phyloP scores from a whole-genome alignment of 805 yeast species.

The Yarrowia hollandica region DNA sequence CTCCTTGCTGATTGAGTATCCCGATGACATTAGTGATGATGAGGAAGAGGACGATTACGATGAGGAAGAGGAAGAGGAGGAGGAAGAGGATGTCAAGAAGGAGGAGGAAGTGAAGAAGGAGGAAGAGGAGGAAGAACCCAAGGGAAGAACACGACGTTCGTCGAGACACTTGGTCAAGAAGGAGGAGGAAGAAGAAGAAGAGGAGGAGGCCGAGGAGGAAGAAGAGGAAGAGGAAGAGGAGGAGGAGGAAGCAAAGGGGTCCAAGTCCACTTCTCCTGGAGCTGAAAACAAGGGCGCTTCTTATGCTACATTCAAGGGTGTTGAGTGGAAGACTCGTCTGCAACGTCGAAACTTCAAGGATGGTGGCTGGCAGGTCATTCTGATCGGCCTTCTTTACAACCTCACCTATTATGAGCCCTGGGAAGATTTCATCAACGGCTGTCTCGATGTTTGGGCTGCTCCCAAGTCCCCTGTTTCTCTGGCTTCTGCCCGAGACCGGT shows the following conservation, averaged over 20 bases:
- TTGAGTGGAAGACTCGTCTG: conserved; percentile 73
- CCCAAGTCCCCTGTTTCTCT: conserved; percentile 48
- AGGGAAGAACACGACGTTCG: conserved; percentile 35
- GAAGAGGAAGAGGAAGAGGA: conserved; percentile 37
- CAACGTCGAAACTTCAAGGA: conserved; percentile 72
- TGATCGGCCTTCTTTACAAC: conserved; percentile 68
- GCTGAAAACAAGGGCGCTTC: conserved; percentile 38
- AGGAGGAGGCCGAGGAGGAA: conserved; percentile 36
- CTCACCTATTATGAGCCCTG: conserved; percentile 60
- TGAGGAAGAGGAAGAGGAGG: conserved; percentile 38
- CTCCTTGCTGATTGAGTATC: conserved; percentile 41
- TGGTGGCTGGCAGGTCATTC: conserved; percentile 80
- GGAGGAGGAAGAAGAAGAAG: conserved; percentile 35
- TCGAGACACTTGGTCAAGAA: conserved; percentile 30
- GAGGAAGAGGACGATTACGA: conserved; percentile 38
- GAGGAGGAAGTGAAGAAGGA: conserved; percentile 37
- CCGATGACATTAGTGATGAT: conserved; percentile 36
- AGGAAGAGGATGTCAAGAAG: conserved; percentile 35
- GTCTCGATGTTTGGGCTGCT: conserved; percentile 62
- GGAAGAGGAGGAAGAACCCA: conserved; percentile 37
- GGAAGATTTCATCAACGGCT: conserved; percentile 50
- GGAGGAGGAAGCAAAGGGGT: conserved; percentile 34
- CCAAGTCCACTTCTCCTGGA: conserved; percentile 32
- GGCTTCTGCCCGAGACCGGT: conserved; percentile 52
- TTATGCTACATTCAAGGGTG: conserved; percentile 34